These are phyloP conservation scores for Metschnikowia sp. DNA, from an alignment of 805 yeast species.

Conservation along the genomic window DNA sequence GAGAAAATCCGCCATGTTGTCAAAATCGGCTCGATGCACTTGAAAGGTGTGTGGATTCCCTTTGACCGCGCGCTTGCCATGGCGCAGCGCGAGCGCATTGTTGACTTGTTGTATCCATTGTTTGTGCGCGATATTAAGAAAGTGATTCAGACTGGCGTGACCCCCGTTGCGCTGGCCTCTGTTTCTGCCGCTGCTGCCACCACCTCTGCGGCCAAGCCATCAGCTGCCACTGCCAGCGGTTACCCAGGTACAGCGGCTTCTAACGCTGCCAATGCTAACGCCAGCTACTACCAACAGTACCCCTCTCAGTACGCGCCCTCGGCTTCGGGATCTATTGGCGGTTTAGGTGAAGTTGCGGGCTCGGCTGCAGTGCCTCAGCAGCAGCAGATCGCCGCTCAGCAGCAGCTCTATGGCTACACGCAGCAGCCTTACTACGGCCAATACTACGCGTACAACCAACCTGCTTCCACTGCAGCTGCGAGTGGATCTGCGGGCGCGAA, in stretches of 20 bases:
- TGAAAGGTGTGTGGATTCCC: constrained; percentile 90
- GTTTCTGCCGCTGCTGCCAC: constrained; percentile 6
- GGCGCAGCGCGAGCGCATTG: constrained; percentile 73
- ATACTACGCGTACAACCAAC: constrained; percentile 46
- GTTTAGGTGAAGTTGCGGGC: constrained; percentile 7
- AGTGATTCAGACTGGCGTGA: constrained; percentile 45
- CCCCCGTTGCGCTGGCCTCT: constrained; percentile 25
- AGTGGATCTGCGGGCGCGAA: constrained; percentile 7
- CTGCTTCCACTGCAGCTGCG: constrained; percentile 7
- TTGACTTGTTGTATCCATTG: constrained; percentile 29
- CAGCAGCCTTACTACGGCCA: constrained; percentile 29
- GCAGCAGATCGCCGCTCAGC: constrained; percentile 12
- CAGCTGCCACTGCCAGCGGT: constrained; percentile 4
- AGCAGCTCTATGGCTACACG: constrained; percentile 18
- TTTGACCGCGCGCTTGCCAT: constrained; percentile 77
- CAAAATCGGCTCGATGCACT: constrained; percentile 82
- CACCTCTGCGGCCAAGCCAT: constrained; percentile 7
- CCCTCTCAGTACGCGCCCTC: constrained; percentile 15
- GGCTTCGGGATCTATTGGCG: constrained; percentile 5
- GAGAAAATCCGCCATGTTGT: constrained; percentile 78
- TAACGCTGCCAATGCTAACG: constrained; percentile 4
- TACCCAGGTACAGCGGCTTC: constrained; percentile 7
- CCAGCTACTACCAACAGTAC: constrained; percentile 19
- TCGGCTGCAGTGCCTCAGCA: constrained; percentile 12
- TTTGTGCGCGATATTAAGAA: constrained; percentile 67